Percentiles rank a stretch among this genome's conserved stretches.
These are phyloP conservation scores for Lepidium didymum DNA, from an alignment of 345 rosid species.

Conservation along the genomic window DNA sequence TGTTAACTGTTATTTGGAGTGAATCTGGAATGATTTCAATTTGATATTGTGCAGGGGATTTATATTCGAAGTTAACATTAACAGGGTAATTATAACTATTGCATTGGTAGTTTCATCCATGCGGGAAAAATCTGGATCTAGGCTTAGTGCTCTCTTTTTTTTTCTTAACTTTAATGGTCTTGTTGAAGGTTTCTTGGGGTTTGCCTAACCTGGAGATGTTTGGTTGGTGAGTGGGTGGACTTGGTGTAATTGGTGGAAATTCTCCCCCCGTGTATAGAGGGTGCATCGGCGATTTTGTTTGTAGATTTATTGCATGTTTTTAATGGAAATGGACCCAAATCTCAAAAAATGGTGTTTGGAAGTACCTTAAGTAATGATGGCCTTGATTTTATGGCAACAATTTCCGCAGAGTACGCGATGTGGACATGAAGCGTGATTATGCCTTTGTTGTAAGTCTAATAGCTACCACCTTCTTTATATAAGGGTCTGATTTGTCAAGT, in stretches of 20 bases:
- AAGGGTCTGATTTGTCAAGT: background rate
- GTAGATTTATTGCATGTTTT: slow-evolving; percentile 57
- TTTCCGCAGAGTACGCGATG: slow-evolving; percentile 97
- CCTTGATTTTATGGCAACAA: slow-evolving; percentile 97
- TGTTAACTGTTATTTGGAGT: background rate
- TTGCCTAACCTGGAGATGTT: slow-evolving; percentile 87
- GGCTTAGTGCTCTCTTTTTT: slow-evolving; percentile 36
- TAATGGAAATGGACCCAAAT: slow-evolving; percentile 66
- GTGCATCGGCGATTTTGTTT: slow-evolving; percentile 33
- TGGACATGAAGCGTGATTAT: slow-evolving; percentile 99
- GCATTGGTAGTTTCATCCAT: background rate
- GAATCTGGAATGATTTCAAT: background rate
- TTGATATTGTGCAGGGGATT: background rate
- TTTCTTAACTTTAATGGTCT: slow-evolving; percentile 79
- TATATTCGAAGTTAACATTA: background rate
- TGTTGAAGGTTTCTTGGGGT: slow-evolving; percentile 97
- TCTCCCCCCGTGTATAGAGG: slow-evolving; percentile 28
- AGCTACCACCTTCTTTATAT: background rate
- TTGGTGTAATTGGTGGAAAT: slow-evolving; percentile 60
- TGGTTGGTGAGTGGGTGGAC: slow-evolving; percentile 93
- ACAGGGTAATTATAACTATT: background rate
- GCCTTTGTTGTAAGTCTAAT: slow-evolving; percentile 81
- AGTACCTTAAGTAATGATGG: slow-evolving; percentile 90
- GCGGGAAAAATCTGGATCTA: slow-evolving; percentile 15
- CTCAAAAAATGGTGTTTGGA: slow-evolving; percentile 80